A percentile compares a stretch with the other conserved stretches of the same genome.
Conservation (phyloP, 2,329 filamentous ascomycete species). For the Clonostachys solani region DNA sequence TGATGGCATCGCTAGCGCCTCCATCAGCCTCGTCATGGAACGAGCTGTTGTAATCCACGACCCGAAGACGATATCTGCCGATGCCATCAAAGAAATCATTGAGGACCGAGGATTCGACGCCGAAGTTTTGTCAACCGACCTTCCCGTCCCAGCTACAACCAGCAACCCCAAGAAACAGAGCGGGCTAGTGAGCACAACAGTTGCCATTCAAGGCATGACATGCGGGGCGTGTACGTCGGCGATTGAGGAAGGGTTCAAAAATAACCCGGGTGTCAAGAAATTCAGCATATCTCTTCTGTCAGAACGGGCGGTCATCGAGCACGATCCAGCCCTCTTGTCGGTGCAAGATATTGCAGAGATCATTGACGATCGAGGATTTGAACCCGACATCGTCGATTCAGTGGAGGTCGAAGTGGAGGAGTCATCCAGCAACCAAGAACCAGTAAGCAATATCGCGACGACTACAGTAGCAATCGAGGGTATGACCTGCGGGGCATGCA, state of each 20-base stretch:
- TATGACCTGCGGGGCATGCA: conserved; percentile 98
- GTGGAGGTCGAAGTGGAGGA: conserved; percentile 27
- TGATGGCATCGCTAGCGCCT: conserved; percentile 78
- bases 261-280: conserved; percentile 65
- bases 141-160: conserved; percentile 47
- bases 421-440: conserved; percentile 14
- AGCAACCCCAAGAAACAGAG: conserved; percentile 12
- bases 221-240: conserved; percentile 87
- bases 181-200: conserved; percentile 61
- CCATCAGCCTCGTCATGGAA: conserved; percentile 92
- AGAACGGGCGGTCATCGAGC: conserved; percentile 80
- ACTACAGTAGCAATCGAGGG: conserved; percentile 90
- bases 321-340: conserved; percentile 57
- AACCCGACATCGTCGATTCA: conserved; percentile 72
- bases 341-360: conserved; percentile 51
- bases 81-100: conserved; percentile 77
- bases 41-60: conserved; percentile 93
- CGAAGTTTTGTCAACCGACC: conserved; percentile 77
- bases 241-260: conserved; percentile 75
- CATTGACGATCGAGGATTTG: conserved; percentile 74
- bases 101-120: conserved; percentile 92
- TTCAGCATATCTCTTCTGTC: conserved; percentile 83
- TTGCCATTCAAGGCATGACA: conserved; percentile 84
- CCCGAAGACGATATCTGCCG: conserved; percentile 66
- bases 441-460: conserved; percentile 47